Percentiles rank a stretch among this genome's conserved stretches.
Evolutionary conservation across 768 basidiomycete genomes (phyloP).

Genomic region (Pholiota microspora): DNA sequence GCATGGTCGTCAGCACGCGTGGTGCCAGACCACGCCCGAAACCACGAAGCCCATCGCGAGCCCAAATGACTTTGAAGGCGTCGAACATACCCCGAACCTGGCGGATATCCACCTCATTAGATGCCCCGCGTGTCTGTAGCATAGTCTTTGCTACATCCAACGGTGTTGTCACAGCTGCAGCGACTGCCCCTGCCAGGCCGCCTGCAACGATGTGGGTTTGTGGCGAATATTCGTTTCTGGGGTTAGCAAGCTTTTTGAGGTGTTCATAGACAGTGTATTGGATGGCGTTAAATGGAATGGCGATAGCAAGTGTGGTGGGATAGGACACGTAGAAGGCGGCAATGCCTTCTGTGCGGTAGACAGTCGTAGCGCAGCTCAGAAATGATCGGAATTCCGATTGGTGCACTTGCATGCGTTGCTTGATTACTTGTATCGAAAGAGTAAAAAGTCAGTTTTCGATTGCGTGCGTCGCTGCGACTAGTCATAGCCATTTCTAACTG

Average conservation of each 20-base stretch:
- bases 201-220: slow-evolving; percentile 89
- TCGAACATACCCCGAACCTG: slow-evolving; percentile 81
- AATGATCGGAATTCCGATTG: slow-evolving; percentile 90
- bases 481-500: no score
- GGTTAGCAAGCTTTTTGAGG: slow-evolving; percentile 83
- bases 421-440: slow-evolving; percentile 73
- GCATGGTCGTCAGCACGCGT: slow-evolving; percentile 92
- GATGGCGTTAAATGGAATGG: slow-evolving; percentile 96
- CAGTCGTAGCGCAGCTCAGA: slow-evolving; percentile 77
- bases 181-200: slow-evolving; percentile 89
- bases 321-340: slow-evolving; percentile 97
- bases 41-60: slow-evolving; percentile 80
- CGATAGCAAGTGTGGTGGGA: slow-evolving; percentile 95
- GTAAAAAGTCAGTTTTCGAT: slow-evolving; percentile 11
- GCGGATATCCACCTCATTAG: slow-evolving; percentile 82
- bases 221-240: slow-evolving; percentile 87
- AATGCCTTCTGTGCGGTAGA: slow-evolving; percentile 85
- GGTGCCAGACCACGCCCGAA: slow-evolving; percentile 88
- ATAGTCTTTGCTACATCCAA: slow-evolving; percentile 98
- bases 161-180: slow-evolving; percentile 94
- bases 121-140: slow-evolving; percentile 91
- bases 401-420: slow-evolving; percentile 99
- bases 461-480: background rate
- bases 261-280: slow-evolving; percentile 98
- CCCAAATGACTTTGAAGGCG: slow-evolving; percentile 87